Evolutionary conservation across 345 rosid species (phyloP).

Genomic region (Eucalyptus lansdowneana): DNA sequence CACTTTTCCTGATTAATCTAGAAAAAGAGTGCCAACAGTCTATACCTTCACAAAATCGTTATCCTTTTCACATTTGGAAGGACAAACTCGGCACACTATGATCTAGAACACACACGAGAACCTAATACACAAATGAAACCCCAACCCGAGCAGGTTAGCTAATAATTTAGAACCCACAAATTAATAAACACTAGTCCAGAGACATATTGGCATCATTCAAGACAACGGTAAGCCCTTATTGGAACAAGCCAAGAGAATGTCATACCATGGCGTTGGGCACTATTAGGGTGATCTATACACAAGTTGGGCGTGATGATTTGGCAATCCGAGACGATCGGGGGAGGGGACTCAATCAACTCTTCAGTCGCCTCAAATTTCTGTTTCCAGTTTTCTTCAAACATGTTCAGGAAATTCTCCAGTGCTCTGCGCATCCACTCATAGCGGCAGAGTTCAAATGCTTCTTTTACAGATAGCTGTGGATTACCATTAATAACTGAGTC

Average conservation of each 20-base stretch:
- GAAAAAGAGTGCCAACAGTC: neutral
- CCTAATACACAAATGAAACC: neutral
- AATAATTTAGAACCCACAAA: neutral
- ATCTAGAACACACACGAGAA: neutral
- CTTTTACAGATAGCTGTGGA: slow-evolving; percentile 33
- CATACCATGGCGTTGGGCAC: neutral
- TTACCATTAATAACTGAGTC: neutral
- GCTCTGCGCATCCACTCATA: slow-evolving; percentile 87
- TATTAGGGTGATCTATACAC: slow-evolving; percentile 1
- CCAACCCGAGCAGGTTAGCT: neutral
- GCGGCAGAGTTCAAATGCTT: slow-evolving; percentile 56
- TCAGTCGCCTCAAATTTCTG: neutral
- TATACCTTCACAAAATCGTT: neutral
- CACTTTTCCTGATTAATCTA: neutral
- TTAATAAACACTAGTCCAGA: neutral
- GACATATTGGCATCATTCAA: neutral
- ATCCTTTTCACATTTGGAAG: neutral
- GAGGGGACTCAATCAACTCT: slow-evolving; percentile 8
- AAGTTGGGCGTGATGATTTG: slow-evolving; percentile 8
- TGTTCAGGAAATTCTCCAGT: slow-evolving; percentile 28
- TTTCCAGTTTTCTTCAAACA: neutral
- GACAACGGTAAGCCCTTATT: slow-evolving; percentile 11
- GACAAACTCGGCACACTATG: neutral
- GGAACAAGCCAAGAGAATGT: slow-evolving; percentile 14
- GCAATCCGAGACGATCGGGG: slow-evolving; percentile 6